Evolutionary conservation across 2,329 filamentous ascomycete species (phyloP).

Genomic region (Bretziella fagacearum): DNA sequence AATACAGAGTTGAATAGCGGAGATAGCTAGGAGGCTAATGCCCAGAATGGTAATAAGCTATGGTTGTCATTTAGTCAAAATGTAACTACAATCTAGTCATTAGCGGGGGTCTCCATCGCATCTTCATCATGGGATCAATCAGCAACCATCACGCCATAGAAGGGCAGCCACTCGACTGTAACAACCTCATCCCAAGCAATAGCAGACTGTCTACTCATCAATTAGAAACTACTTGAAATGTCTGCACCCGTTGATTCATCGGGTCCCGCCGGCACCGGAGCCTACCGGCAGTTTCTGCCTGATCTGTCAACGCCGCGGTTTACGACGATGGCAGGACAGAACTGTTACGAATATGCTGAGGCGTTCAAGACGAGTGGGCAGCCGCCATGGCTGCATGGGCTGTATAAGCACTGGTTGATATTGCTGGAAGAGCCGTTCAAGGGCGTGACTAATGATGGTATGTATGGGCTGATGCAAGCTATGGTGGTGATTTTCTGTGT

Average conservation of each 20-base stretch:
- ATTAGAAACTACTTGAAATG: too few relatives aligned
- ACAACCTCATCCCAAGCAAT: too few relatives aligned
- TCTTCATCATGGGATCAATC: too few relatives aligned
- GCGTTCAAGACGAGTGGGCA: conserved; percentile 39
- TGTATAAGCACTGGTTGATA: conserved; percentile 42
- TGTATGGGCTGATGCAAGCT: conserved; percentile 15
- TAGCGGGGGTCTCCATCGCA: too few relatives aligned
- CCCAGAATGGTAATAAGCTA: too few relatives aligned
- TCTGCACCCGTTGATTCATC: not conserved
- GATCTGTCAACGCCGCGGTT: conserved; percentile 46
- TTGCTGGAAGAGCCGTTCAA: conserved; percentile 50
- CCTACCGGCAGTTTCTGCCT: conserved; percentile 28
- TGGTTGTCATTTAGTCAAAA: too few relatives aligned
- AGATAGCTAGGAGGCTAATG: too few relatives aligned
- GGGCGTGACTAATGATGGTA: conserved; percentile 53
- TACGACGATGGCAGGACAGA: conserved; percentile 42
- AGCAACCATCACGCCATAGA: too few relatives aligned
- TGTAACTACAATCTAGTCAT: too few relatives aligned
- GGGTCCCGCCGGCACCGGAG: conserved; percentile 3
- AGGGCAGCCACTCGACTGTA: too few relatives aligned
- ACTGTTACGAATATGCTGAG: conserved; percentile 43
- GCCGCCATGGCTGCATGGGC: conserved; percentile 49
- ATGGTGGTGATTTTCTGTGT: not conserved
- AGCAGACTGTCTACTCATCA: too few relatives aligned
- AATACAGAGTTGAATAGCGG: too few relatives aligned